Conservation (phyloP, 805 yeast genomes). For the Sungouiella thailandica region DNA sequence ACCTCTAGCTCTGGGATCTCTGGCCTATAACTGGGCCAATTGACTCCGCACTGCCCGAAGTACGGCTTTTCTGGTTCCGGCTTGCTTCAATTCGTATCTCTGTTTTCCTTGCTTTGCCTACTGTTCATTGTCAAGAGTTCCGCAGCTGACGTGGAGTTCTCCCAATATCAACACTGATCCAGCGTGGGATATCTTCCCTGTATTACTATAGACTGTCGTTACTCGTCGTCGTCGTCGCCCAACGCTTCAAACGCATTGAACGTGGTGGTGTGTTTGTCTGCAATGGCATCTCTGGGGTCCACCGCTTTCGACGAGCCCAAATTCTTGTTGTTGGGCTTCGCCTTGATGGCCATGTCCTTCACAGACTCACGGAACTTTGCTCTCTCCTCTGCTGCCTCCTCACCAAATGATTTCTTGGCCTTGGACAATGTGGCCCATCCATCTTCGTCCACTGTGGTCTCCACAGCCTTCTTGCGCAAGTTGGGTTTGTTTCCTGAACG, state of each 20-base stretch:
- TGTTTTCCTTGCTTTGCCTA: too few species aligned
- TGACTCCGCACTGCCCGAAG: too few species aligned
- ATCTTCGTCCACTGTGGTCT: slow-evolving; percentile 62
- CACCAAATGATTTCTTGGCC: slow-evolving; percentile 46
- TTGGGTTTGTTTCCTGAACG: slow-evolving; percentile 41
- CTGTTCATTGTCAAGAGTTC: too few species aligned
- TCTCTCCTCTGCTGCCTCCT: slow-evolving; percentile 45
- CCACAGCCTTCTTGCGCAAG: slow-evolving; percentile 52
- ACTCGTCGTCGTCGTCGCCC: slow-evolving; percentile 44
- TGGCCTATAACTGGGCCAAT: too few species aligned
- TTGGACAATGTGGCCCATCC: slow-evolving; percentile 73
- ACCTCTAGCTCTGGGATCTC: too few species aligned
- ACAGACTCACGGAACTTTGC: slow-evolving; percentile 41
- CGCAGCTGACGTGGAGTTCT: too few species aligned
- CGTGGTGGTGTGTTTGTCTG: slow-evolving; percentile 59
- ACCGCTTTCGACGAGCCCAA: slow-evolving; percentile 70
- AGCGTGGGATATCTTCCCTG: too few species aligned
- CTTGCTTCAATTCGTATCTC: too few species aligned
- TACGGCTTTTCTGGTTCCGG: too few species aligned
- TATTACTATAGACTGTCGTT: slow-evolving; percentile 10
- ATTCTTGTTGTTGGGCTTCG: slow-evolving; percentile 69
- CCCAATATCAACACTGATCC: too few species aligned
- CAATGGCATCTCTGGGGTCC: slow-evolving; percentile 65
- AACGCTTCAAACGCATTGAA: slow-evolving; percentile 84
- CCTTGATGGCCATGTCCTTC: slow-evolving; percentile 47